Evolutionary conservation across 2,329 filamentous ascomycete genomes (phyloP), one percentile per base, ranked within the genome.

Genomic region (Pyricularia sp.): DNA sequence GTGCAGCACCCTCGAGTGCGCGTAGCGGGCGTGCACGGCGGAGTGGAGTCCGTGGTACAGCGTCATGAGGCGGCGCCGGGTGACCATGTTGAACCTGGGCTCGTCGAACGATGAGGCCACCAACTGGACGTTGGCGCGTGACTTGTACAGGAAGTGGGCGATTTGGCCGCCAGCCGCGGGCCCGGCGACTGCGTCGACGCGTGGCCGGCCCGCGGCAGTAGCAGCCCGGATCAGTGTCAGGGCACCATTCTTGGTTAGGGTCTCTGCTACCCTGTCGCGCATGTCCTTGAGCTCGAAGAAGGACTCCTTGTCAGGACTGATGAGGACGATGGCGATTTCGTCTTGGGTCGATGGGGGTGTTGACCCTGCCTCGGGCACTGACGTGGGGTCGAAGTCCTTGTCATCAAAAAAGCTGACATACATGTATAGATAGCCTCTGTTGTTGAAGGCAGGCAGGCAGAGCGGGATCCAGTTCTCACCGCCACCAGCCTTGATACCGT

Each of bases 391-490:
- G n/a, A 53, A 16, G 2, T 28, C 62, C 30, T 30, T 19, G 13
- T 53, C 13, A 49, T 91, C 87, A 67, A 99, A 84, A 74, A 97
- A 99, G 79, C 91, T 96, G 73, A 99, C 94, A 72, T 97, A 99
- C 92, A 99, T 97, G 78, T 99, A 97, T 1, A 99, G 82, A 73
- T 96, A 99, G 30, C 94, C 96, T 63, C 88, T 90, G 74, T 91
- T 97, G 78, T 99, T 99, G 78, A 99, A 99, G 5, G 93, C 93
- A 0, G 94, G 96, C 3, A 99, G 82, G 71, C 94, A 99, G 7
- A 99, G 82, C 0, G 94, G 94, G 62, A 97, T 93, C 94, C 94
- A 99, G 71, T 93, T 97, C 75, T 99, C 94, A 33, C 93, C 94
- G 53, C 83, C 92, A 6, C 90, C 93, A 24, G 91, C 89, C 73